Conservation (phyloP, 371 early-diverging fungal species). For the Capniomyces stellatus region DNA sequence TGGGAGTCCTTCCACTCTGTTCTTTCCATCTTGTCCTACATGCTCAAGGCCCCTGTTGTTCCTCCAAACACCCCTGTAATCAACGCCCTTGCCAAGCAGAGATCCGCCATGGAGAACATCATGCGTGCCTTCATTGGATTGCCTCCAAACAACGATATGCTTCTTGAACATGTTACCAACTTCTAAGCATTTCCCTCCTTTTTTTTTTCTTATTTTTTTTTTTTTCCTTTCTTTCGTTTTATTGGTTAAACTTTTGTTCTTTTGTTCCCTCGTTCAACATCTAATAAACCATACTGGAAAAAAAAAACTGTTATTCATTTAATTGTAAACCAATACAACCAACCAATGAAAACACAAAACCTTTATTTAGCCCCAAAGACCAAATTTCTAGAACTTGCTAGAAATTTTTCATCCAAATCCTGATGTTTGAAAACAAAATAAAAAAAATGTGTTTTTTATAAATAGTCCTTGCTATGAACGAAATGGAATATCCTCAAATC, state of each 20-base stretch:
- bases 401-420: too few relatives aligned
- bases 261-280: neutral
- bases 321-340: too few relatives aligned
- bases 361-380: too few relatives aligned
- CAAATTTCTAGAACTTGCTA: too few relatives aligned
- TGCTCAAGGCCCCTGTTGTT: conserved; percentile 86
- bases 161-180: conserved; percentile 67
- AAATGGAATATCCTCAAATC: too few relatives aligned
- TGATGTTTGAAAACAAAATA: too few relatives aligned
- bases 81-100: conserved; percentile 85
- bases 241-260: neutral
- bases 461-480: too few relatives aligned
- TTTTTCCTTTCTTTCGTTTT: neutral
- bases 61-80: conserved; percentile 82
- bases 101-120: conserved; percentile 88
- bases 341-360: too few relatives aligned
- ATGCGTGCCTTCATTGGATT: conserved; percentile 90
- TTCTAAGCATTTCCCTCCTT: conserved; percentile 15
- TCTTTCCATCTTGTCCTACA: conserved; percentile 69
- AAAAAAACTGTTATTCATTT: too few relatives aligned
- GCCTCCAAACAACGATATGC: conserved; percentile 75
- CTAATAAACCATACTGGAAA: too few relatives aligned
- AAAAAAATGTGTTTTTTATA: too few relatives aligned
- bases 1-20: conserved; percentile 81
- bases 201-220: neutral